phyloP scores from a whole-genome alignment of 768 basidiomycete genomes.

The Russula sp. region DNA sequence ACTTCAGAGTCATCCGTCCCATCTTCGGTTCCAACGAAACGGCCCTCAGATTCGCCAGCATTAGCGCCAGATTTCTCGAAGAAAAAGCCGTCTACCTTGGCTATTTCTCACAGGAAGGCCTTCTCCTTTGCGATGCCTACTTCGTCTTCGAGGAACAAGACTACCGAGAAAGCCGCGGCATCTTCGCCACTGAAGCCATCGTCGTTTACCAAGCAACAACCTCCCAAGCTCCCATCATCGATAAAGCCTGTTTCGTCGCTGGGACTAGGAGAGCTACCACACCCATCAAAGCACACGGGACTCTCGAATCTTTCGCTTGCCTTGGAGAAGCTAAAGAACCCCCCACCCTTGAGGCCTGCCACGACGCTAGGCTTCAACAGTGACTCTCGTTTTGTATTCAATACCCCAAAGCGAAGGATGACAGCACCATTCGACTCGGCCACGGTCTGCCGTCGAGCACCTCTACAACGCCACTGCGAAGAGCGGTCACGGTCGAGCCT shows the following conservation, averaged over 20 bases:
- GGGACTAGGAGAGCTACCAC: conserved; percentile 14
- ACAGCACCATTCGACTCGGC: conserved; percentile 21
- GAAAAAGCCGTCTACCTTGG: background rate
- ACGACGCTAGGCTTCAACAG: conserved; percentile 67
- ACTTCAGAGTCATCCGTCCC: background rate
- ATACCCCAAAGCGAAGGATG: conserved; percentile 28
- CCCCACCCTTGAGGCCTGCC: conserved; percentile 61
- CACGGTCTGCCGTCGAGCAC: background rate
- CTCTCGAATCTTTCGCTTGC: conserved; percentile 66
- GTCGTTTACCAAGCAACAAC: conserved; percentile 19
- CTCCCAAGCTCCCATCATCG: conserved; percentile 18
- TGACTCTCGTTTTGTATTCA: conserved; percentile 33
- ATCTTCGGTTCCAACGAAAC: conserved; percentile 10
- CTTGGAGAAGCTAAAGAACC: conserved; percentile 65
- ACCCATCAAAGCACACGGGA: conserved; percentile 29
- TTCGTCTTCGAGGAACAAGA: conserved; percentile 28
- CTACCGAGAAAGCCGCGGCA: conserved; percentile 13
- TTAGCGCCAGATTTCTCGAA: conserved; percentile 2
- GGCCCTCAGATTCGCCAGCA: background rate
- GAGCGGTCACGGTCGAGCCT: conserved; percentile 14
- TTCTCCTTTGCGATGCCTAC: conserved; percentile 31
- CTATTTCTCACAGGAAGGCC: conserved; percentile 20
- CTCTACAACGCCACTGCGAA: conserved; percentile 13
- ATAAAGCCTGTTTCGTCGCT: conserved; percentile 24
- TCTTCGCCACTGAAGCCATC: conserved; percentile 23